phyloP scores from a whole-genome alignment of 208 protist species.

The Acanthamoeba lenticulata region DNA sequence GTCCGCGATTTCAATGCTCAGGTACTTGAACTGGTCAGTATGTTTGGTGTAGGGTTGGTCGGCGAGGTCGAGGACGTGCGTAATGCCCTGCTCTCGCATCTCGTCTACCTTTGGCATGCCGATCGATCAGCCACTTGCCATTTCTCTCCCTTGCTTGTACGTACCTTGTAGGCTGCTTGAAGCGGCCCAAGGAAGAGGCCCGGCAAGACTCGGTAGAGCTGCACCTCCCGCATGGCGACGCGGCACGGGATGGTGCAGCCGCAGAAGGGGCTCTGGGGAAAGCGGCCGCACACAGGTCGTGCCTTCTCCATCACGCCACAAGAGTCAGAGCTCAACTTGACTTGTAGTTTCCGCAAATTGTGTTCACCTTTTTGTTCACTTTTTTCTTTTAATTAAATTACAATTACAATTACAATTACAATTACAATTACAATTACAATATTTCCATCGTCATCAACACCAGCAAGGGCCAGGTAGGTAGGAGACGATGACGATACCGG shows the following conservation, averaged over 20 bases:
- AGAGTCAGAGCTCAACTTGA: too few species aligned
- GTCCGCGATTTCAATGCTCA: background rate
- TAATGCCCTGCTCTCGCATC: background rate
- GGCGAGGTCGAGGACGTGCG: background rate
- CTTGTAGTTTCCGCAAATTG: too few species aligned
- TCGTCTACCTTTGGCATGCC: background rate
- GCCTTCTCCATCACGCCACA: background rate
- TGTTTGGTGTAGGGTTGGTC: background rate
- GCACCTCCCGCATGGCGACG: background rate
- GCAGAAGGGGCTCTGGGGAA: background rate
- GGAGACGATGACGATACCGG: too few species aligned
- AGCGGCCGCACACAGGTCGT: background rate
- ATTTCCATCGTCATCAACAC: too few species aligned
- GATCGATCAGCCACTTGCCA: background rate
- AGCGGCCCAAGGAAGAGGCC: background rate
- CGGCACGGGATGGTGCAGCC: slow-evolving; percentile 41
- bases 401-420: too few species aligned
- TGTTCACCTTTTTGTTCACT: too few species aligned
- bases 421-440: too few species aligned
- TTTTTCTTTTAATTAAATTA: too few species aligned
- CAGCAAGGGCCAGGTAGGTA: too few species aligned
- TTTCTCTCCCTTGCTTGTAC: too few species aligned
- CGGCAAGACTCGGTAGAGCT: background rate
- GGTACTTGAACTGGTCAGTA: background rate
- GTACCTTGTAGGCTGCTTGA: slow-evolving; percentile 29